Base-by-base conservation (phyloP, 1,284 basidiomycete genomes). In the Apiotrichum mycotoxinovorans region DNA sequence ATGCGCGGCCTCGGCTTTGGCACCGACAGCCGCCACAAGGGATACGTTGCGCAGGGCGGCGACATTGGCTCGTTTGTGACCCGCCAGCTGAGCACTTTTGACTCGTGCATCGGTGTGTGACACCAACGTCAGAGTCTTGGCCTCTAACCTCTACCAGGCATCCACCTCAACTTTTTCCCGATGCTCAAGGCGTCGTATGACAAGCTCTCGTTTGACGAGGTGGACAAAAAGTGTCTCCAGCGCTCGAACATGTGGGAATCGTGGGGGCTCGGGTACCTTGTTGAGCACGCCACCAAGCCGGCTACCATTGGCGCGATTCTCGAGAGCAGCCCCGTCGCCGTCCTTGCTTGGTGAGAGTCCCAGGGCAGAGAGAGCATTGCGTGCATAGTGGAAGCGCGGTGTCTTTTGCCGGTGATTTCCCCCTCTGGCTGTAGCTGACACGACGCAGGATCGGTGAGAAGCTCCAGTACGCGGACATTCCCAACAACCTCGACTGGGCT, bases 401-500 rank as follows among this genome's bases (percentile, higher is more conserved):
- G n/a, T n/a, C n/a, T n/a, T n/a, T 4, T 35, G 27, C 34, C 5
- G 20, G 30, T 26, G 14, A n/a, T 2, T 35, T 3, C 14, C 35
- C 17, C 11, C 35, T 5, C n/a, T n/a, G 14, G 15, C 17, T 33
- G 14, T 5, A 8, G 38, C 25, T 33, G n/a, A 46, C 49, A 4
- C n/a, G n/a, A n/a, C n/a, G 11, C 44, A 72, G 72, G 78, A 71
- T 80, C 35, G 78, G 71, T 4, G 79, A 80, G 52, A 80, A 80
- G 63, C 71, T 62, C 35, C 46, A 51, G n/a, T 45, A 50, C 43
- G 53, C 55, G 27, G 44, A 38, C 34, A 40, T 56, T 3, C 47
- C 27, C 3, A 18, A 48, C 35, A 43, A 44, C 69, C 51, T 65
- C 33, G 58, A 68, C 27, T 66, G 65, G 3, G 69, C 78, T 25